Evolutionary conservation across 192 early-diverging fungal species (phyloP), one percentile per base, ranked within the genome.

Genomic region (Mortierella alpina): DNA sequence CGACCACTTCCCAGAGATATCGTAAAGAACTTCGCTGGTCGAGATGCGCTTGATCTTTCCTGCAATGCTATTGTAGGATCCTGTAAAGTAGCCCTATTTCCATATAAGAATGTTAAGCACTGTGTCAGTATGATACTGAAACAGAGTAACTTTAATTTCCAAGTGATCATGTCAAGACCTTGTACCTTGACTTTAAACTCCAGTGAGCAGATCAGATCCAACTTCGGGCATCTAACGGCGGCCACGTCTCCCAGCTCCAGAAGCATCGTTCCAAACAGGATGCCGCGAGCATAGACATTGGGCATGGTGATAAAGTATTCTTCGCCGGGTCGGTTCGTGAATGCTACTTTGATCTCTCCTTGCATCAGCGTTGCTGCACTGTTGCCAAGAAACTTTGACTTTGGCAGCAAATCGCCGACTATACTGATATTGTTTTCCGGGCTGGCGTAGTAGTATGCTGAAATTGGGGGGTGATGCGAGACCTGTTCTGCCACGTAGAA

Each of bases 181-280:
- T 42, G 12, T 86, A 94, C 95, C 88, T 96, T 97, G 51, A 92
- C 91, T 79, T 94, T 93, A 77, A 97, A 98, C 61, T 97, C 95
- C 54, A 98, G 82, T 58, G 95, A 90, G 65, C 93, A 95, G 46
- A 90, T 70, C 64, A 96, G 86, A 75, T 95, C 93, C 68, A 86
- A 86, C 73, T 95, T 85, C 45, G 84, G 68, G 82, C 96, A 96
- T 45, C 84, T 85, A 13, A 97, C 88, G 0, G 84, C 85, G 8
- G 91, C 91, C 20, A 83, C 84, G 79, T 98, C 97, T 54, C 95
- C 97, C 52, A 97, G 86, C 82, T 98, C 97, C 61, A 98, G 84
- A 53, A 93, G 90, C 97, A 98, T 97, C 31, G 91, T 96, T 45
- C 97, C 97, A 85, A 98, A 95, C 79, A 98, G 66, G 57, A 98